These are phyloP conservation scores for Capronia americana DNA, from an alignment of 2,329 filamentous ascomycete species.

Conservation along the genomic window DNA sequence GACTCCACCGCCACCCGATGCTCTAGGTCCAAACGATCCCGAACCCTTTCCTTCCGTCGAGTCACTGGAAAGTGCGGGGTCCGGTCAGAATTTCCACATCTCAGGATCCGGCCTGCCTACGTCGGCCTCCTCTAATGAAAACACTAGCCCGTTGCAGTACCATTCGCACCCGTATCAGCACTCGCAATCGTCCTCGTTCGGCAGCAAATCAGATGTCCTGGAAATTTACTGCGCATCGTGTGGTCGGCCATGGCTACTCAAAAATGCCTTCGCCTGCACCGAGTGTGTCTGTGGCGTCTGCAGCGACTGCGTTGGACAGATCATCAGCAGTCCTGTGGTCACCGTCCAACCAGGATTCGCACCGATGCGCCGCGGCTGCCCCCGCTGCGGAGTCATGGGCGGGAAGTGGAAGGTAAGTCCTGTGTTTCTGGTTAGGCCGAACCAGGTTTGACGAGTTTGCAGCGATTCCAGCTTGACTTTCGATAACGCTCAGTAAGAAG, in stretches of 20 bases:
- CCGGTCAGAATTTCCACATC: conserved; percentile 74
- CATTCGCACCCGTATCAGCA: conserved; percentile 44
- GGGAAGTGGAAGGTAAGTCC: conserved; percentile 51
- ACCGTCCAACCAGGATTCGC: conserved; percentile 41
- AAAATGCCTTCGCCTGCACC: conserved; percentile 89
- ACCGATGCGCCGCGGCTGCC: conserved; percentile 51
- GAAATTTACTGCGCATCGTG: conserved; percentile 95
- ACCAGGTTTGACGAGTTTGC: not conserved
- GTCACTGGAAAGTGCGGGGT: conserved; percentile 65
- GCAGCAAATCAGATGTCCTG: conserved; percentile 60
- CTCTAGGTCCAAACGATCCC: conserved; percentile 62
- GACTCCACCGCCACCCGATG: conserved; percentile 77
- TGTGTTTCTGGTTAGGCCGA: conserved; percentile 5
- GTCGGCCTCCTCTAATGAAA: conserved; percentile 66
- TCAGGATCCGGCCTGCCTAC: conserved; percentile 67
- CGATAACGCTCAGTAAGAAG: conserved; percentile 44
- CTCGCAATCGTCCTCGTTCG: conserved; percentile 64
- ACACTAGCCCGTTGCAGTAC: conserved; percentile 61
- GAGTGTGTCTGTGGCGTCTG: conserved; percentile 96
- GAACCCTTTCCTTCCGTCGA: conserved; percentile 92
- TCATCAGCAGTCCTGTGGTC: conserved; percentile 51
- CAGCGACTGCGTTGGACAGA: conserved; percentile 73
- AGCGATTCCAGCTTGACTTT: conserved; percentile 55
- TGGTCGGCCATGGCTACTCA: conserved; percentile 74
- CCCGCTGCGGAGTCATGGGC: conserved; percentile 53